These are phyloP conservation scores for Metarhizium guizhouense DNA, from an alignment of 2,329 filamentous ascomycete genomes.

Conservation along the genomic window DNA sequence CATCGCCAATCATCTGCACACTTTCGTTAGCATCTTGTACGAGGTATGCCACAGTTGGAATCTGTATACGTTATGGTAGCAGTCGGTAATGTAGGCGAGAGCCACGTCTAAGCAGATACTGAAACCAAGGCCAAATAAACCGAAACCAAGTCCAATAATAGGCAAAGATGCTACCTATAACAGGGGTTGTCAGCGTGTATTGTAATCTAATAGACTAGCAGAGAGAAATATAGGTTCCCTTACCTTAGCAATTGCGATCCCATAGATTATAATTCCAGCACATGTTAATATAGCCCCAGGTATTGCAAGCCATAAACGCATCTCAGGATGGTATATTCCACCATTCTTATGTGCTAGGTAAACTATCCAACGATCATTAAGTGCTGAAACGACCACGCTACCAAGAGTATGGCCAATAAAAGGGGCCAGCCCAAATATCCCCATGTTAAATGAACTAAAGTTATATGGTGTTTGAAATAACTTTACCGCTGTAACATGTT, in stretches of 20 bases:
- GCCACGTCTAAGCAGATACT: slow-evolving; percentile 21
- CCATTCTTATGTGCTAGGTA: slow-evolving; percentile 25
- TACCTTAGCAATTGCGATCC: slow-evolving; percentile 22
- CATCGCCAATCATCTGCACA: slow-evolving; percentile 11
- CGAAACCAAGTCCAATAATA: slow-evolving; percentile 23
- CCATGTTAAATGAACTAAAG: slow-evolving; percentile 15
- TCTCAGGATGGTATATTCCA: slow-evolving; percentile 33
- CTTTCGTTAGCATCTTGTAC: background rate
- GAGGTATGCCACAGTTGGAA: too few species aligned
- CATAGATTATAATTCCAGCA: slow-evolving; percentile 27
- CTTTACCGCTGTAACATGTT: slow-evolving; percentile 6
- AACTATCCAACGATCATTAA: slow-evolving; percentile 28
- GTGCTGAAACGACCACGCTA: slow-evolving; percentile 23
- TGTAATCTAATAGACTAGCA: background rate
- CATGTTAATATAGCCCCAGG: slow-evolving; percentile 19
- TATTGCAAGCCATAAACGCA: slow-evolving; percentile 24
- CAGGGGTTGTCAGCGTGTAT: background rate
- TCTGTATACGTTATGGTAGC: slow-evolving; percentile 22
- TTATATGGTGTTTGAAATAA: slow-evolving; percentile 22
- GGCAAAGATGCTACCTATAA: background rate
- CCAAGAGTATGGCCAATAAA: slow-evolving; percentile 29
- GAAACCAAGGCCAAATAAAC: slow-evolving; percentile 14
- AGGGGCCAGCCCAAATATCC: slow-evolving; percentile 16
- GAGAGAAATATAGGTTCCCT: slow-evolving; percentile 15
- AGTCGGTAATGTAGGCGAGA: slow-evolving; percentile 28